phyloP scores from a whole-genome alignment of 108 stramenopile species.

The Mayamaea pseudoterrestris region DNA sequence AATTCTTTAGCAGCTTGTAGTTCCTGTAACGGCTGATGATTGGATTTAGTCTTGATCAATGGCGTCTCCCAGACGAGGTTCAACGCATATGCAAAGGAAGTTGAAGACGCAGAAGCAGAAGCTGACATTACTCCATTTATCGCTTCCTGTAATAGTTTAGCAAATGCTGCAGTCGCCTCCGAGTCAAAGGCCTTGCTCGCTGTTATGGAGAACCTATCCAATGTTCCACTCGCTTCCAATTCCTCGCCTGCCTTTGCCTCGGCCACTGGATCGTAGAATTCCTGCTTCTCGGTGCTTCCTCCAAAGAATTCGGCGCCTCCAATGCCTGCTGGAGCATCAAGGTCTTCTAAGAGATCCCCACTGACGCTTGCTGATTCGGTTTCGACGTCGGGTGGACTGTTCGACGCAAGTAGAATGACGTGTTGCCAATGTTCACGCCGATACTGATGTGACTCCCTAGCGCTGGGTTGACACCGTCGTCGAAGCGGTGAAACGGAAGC shows the following conservation, averaged over 20 bases:
- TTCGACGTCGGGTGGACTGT: too few species aligned
- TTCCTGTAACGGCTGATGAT: slow-evolving; percentile 45
- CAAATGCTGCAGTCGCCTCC: slow-evolving; percentile 21
- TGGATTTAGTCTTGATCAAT: slow-evolving; percentile 12
- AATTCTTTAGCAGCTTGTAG: slow-evolving; percentile 36
- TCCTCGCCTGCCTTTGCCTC: slow-evolving; percentile 36
- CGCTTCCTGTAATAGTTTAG: slow-evolving; percentile 35
- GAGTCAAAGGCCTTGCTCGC: slow-evolving; percentile 34
- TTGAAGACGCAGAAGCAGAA: neutral
- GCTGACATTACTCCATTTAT: slow-evolving; percentile 44
- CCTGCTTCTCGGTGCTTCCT: slow-evolving; percentile 63
- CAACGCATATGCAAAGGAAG: neutral
- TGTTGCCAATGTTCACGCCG: too few species aligned
- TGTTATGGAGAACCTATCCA: slow-evolving; percentile 32
- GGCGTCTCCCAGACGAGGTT: slow-evolving; percentile 44
- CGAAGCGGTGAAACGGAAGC: too few species aligned
- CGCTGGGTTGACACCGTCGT: too few species aligned
- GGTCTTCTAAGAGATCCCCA: too few species aligned
- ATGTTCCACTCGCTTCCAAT: slow-evolving; percentile 2
- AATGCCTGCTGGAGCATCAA: slow-evolving; percentile 22
- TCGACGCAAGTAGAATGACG: too few species aligned
- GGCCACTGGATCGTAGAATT: slow-evolving; percentile 51
- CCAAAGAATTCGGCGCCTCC: slow-evolving; percentile 50
- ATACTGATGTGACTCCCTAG: too few species aligned
- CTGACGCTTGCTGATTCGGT: too few species aligned